A percentile compares a stretch with the other conserved stretches of the same genome.
Evolutionary conservation across 805 yeast genomes (phyloP).

Genomic region (Suhomyces kilbournensis): DNA sequence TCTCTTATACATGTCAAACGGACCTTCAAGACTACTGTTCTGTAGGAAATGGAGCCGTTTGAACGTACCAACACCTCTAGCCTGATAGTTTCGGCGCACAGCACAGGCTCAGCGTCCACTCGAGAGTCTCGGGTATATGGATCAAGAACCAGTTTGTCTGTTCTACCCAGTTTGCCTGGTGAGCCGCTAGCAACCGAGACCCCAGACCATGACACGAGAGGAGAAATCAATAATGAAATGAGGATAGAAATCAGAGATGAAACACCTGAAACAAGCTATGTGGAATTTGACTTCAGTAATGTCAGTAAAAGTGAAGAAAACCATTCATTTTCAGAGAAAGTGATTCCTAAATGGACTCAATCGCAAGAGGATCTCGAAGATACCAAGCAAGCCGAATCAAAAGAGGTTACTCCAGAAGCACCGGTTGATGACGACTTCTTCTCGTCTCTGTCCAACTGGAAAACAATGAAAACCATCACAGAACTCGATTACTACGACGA

Average conservation of each 20-base stretch:
- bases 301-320: neutral
- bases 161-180: constrained; percentile 22
- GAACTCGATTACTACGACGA: constrained; percentile 77
- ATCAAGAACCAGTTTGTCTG: constrained; percentile 18
- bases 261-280: constrained; percentile 16
- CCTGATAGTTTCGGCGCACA: neutral
- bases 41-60: neutral
- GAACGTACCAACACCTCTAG: neutral
- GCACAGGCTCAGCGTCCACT: constrained; percentile 2
- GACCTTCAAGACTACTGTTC: neutral
- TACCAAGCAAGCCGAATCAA: neutral
- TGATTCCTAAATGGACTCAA: neutral
- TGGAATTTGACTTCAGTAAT: constrained; percentile 29
- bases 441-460: constrained; percentile 62
- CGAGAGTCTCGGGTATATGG: constrained; percentile 6
- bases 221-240: neutral
- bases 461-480: constrained; percentile 80
- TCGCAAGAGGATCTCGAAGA: neutral
- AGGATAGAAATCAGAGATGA: neutral
- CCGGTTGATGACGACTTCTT: constrained; percentile 18
- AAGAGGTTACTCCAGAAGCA: neutral
- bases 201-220: neutral
- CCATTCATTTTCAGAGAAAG: constrained; percentile 1
- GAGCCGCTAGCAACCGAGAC: neutral
- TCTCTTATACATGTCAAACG: neutral